Conservation (phyloP, 805 yeast species). For the Ogataea glucozyma region DNA sequence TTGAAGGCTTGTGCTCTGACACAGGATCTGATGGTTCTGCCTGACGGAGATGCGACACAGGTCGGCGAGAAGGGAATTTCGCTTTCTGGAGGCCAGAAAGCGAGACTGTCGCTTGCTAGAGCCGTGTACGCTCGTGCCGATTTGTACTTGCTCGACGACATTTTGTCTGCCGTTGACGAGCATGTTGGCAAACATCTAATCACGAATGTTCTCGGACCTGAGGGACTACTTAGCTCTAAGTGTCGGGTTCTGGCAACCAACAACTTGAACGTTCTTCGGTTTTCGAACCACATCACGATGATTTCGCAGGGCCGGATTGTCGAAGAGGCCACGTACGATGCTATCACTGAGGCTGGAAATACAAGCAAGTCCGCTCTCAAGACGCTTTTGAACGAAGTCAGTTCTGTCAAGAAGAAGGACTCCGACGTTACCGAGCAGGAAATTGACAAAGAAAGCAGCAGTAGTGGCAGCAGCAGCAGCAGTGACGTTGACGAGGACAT, state of each 20-base stretch:
- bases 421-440: conserved; percentile 17
- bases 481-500: conserved; percentile 32
- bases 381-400: conserved; percentile 61
- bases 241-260: conserved; percentile 84
- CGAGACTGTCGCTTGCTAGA: conserved; percentile 86
- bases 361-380: conserved; percentile 48
- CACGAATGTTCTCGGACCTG: conserved; percentile 77
- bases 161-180: conserved; percentile 92
- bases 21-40: conserved; percentile 71
- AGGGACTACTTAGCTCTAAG: conserved; percentile 73
- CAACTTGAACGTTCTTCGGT: conserved; percentile 75
- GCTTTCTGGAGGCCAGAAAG: conserved; percentile 94
- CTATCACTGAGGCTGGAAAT: conserved; percentile 42
- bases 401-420: conserved; percentile 42
- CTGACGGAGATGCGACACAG: conserved; percentile 83
- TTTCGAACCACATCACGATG: conserved; percentile 71
- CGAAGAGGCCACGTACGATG: conserved; percentile 65
- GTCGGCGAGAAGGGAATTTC: conserved; percentile 97
- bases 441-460: conserved; percentile 20
- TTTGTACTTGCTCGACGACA: conserved; percentile 84
- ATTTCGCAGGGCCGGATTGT: conserved; percentile 65
- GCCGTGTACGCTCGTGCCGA: conserved; percentile 94
- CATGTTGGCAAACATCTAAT: conserved; percentile 87
- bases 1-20: conserved; percentile 83
- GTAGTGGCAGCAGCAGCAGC: conserved; percentile 19